Evolutionary conservation across 306 rosid genomes (phyloP), one percentile per base, ranked within the genome.

Genomic region (Mimosa bimucronata): DNA sequence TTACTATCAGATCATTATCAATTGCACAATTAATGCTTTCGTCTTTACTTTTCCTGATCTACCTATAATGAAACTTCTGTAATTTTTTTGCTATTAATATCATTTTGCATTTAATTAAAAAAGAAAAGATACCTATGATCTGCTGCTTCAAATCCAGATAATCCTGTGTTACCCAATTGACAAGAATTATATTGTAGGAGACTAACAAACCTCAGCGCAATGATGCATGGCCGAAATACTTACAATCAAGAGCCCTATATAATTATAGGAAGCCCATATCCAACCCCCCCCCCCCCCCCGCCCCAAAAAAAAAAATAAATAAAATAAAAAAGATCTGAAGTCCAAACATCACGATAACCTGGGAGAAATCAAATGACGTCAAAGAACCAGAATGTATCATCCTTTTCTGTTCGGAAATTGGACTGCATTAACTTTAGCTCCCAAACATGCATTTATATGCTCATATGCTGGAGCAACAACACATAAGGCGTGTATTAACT

Each of bases 401-500:
- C 64, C 64, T n/a, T 55, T n/a, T 21, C 29, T 21, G 29, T 55
- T 12, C 23, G 64, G 6, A 57, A 26, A 25, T 26, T 60, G 37
- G 4, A 60, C 34, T 12, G 66, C 34, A 12, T 60, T 60, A 12
- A 31, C 66, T 60, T 11, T 60, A 11, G 12, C 34, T 38, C 67
- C 45, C 61, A 82, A 73, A 75, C 76, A 53, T 80, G 77, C 79
- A 61, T 81, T 61, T 61, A 75, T 37, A 58, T 10, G 65, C 65
- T 79, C 77, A 75, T 18, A 70, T 44, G 73, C 83, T 76, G 86
- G 60, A 71, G 79, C 42, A 74, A 79, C 58, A 82, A 71, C 57
- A 60, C 82, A 75, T 44, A 72, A 79, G 76, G 79, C 37, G 44
- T n/a, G 83, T 61, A 34, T 34, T 34, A n/a, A n/a, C n/a, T 68